A percentile compares a stretch with the other conserved stretches of the same genome.
These are phyloP conservation scores for Cyanidioschyzon merolae DNA, from an alignment of 23 red algal genomes.

Conservation along the genomic window DNA sequence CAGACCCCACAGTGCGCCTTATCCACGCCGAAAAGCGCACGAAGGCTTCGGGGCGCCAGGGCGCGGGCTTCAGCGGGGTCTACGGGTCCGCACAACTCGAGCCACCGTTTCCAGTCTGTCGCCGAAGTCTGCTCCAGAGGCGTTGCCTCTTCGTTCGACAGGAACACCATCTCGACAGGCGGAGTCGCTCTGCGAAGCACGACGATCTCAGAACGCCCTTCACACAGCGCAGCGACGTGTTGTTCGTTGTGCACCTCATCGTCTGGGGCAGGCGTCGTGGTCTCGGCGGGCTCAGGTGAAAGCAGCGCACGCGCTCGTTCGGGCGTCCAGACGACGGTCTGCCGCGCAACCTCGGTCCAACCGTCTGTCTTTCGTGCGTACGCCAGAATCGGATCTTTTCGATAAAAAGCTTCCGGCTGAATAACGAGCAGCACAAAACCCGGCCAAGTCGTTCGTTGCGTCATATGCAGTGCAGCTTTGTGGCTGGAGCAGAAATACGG, in stretches of 20 bases:
- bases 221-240: neutral
- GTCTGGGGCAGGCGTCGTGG: neutral
- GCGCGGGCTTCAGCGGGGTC: conserved; percentile 39
- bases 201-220: neutral
- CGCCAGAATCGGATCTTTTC: neutral
- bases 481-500: too few relatives aligned
- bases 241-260: neutral
- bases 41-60: conserved; percentile 42
- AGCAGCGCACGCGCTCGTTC: neutral
- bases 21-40: conserved; percentile 68
- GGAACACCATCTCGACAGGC: conserved; percentile 21
- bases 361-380: neutral
- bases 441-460: neutral
- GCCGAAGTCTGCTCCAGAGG: neutral
- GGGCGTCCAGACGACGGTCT: neutral
- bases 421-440: neutral
- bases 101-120: conserved; percentile 9
- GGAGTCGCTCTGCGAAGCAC: neutral
- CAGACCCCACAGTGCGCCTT: conserved; percentile 38
- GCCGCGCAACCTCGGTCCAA: neutral
- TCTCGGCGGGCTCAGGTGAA: neutral
- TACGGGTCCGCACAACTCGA: conserved; percentile 45
- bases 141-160: conserved; percentile 39
- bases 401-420: neutral
- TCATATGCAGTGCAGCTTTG: too few relatives aligned